Conservation (phyloP, 2,329 filamentous ascomycete genomes). For the Curvularia verruculosa region DNA sequence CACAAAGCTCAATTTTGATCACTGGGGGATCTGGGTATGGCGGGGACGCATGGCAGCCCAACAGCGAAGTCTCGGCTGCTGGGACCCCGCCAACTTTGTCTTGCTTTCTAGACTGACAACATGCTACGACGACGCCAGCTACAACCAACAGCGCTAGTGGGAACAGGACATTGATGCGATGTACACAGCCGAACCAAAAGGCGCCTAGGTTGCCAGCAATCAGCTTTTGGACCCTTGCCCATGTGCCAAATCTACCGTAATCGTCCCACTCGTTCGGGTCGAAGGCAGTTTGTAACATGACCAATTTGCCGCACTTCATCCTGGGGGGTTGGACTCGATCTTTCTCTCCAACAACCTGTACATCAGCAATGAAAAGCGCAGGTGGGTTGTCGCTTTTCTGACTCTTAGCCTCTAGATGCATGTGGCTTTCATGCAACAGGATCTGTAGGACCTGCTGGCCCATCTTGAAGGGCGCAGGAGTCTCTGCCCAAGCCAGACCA, state of each 20-base stretch:
- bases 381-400: not conserved
- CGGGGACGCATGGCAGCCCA: slow-evolving; percentile 20
- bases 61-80: slow-evolving; percentile 32
- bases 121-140: slow-evolving; percentile 19
- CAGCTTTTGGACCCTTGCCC: slow-evolving; percentile 22
- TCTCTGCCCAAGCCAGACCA: slow-evolving; percentile 14
- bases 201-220: slow-evolving; percentile 15
- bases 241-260: slow-evolving; percentile 37
- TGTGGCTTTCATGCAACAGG: slow-evolving; percentile 19
- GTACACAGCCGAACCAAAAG: slow-evolving; percentile 19
- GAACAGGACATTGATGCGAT: slow-evolving; percentile 20
- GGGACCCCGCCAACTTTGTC: slow-evolving; percentile 11
- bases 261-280: slow-evolving; percentile 40
- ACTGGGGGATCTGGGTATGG: slow-evolving; percentile 29
- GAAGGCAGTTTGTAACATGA: slow-evolving; percentile 31
- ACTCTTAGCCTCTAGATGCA: not conserved
- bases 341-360: slow-evolving; percentile 30
- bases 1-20: slow-evolving; percentile 30
- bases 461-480: slow-evolving; percentile 14
- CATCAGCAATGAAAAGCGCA: slow-evolving; percentile 27
- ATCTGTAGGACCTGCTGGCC: slow-evolving; percentile 38
- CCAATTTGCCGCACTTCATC: slow-evolving; percentile 39
- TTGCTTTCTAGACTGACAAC: slow-evolving; percentile 18
- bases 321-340: slow-evolving; percentile 27
- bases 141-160: slow-evolving; percentile 23